Evolutionary conservation across 164 flowering plant species (phyloP).

Genomic region (Annona cherimola): DNA sequence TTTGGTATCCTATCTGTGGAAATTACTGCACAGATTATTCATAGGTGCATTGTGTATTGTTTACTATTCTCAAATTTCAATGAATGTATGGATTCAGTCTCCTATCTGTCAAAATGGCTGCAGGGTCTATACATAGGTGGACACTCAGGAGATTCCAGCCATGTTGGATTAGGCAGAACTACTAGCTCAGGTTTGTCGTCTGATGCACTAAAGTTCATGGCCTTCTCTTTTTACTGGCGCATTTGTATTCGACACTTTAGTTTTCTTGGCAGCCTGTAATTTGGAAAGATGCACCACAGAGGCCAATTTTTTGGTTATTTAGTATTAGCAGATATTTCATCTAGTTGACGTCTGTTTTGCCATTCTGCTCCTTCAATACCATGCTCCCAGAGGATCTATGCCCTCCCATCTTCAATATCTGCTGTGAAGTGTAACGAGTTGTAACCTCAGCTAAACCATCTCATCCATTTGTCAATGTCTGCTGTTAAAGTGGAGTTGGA

Average conservation of each 20-base stretch:
- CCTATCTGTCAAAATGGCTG: slow-evolving; percentile 6
- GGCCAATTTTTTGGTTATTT: too few relatives aligned
- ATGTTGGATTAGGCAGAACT: slow-evolving; percentile 42
- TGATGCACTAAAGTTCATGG: background rate
- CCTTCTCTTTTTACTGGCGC: background rate
- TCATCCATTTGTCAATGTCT: too few relatives aligned
- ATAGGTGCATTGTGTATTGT: slow-evolving; percentile 20
- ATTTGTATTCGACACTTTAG: background rate
- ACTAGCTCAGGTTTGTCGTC: slow-evolving; percentile 59
- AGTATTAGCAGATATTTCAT: too few relatives aligned
- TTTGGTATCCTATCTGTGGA: background rate
- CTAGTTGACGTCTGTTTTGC: too few relatives aligned
- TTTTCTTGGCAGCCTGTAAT: background rate
- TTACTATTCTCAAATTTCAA: too few relatives aligned
- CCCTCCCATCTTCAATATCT: too few relatives aligned
- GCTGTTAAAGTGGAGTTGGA: too few relatives aligned
- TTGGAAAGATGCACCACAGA: too few relatives aligned
- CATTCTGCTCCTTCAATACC: too few relatives aligned
- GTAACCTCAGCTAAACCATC: too few relatives aligned
- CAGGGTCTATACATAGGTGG: slow-evolving; percentile 64
- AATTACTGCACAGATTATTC: slow-evolving; percentile 49
- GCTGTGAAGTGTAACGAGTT: too few relatives aligned
- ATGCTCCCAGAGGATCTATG: too few relatives aligned
- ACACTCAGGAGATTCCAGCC: slow-evolving; percentile 43
- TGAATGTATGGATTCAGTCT: background rate